phyloP scores from a whole-genome alignment of 2,329 filamentous ascomycete species.

The Blastomyces silverae region DNA sequence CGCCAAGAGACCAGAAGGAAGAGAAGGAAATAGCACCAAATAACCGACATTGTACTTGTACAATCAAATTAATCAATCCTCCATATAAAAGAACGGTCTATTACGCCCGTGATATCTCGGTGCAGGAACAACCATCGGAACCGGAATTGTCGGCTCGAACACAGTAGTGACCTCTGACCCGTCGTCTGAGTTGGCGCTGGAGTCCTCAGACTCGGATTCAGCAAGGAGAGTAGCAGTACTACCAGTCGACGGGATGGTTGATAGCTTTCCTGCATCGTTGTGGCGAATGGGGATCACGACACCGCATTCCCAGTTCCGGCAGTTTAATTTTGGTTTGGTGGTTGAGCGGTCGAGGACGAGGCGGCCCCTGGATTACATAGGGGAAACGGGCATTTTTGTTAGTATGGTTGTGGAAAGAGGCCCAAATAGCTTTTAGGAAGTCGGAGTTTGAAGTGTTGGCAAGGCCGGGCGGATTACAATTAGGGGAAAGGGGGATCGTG shows the following conservation, averaged over 20 bases:
- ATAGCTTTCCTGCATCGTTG: background rate
- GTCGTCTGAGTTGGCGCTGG: constrained; percentile 31
- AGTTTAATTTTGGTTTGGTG: constrained; percentile 66
- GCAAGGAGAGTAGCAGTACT: background rate
- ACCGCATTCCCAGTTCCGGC: constrained; percentile 94
- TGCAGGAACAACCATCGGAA: constrained; percentile 41
- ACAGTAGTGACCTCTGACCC: constrained; percentile 26
- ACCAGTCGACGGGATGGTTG: background rate
- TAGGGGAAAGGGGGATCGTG: background rate
- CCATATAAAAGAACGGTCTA: constrained; percentile 27
- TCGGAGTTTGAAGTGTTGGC: background rate
- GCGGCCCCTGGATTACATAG: constrained; percentile 56
- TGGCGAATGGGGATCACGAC: constrained; percentile 60
- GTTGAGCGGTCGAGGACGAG: constrained; percentile 62
- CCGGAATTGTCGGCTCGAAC: constrained; percentile 38
- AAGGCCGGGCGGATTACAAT: background rate
- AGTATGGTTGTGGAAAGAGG: constrained; percentile 5
- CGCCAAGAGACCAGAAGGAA: background rate
- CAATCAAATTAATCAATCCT: constrained; percentile 10
- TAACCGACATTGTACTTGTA: background rate
- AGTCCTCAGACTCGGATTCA: constrained; percentile 22
- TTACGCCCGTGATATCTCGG: constrained; percentile 20
- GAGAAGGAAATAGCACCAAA: background rate
- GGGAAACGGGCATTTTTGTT: constrained; percentile 11
- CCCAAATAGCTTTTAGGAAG: background rate